A percentile compares a stretch with the other conserved stretches of the same genome.
These are phyloP conservation scores for Heterobasidion occidentale DNA, from an alignment of 1,284 basidiomycete genomes.

Conservation along the genomic window DNA sequence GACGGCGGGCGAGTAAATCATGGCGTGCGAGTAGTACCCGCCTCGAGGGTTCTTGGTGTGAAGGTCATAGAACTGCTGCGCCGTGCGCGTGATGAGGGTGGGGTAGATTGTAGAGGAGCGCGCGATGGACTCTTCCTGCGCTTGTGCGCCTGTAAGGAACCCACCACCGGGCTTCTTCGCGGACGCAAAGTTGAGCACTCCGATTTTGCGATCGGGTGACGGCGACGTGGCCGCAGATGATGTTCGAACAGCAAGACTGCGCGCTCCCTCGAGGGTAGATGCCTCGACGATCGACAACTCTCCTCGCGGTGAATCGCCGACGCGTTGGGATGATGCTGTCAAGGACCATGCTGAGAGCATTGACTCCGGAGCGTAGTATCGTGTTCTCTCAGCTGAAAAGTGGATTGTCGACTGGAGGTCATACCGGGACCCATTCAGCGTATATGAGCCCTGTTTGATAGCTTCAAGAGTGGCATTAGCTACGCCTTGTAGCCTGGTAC, in stretches of 20 bases:
- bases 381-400: conserved; percentile 29
- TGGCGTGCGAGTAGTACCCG: conserved; percentile 59
- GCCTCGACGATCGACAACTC: conserved; percentile 39
- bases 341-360: conserved; percentile 29
- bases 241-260: conserved; percentile 8
- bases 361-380: conserved; percentile 32
- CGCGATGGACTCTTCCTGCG: conserved; percentile 73
- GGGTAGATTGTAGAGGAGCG: conserved; percentile 55
- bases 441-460: conserved; percentile 22
- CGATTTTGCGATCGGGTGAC: conserved; percentile 29
- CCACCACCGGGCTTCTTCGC: conserved; percentile 65
- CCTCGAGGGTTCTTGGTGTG: conserved; percentile 37
- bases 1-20: conserved; percentile 58
- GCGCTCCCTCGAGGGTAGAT: conserved; percentile 46
- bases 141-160: conserved; percentile 54
- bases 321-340: neutral
- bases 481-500: conserved; percentile 9
- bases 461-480: conserved; percentile 24
- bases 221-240: conserved; percentile 6
- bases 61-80: conserved; percentile 47
- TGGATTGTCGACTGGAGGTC: conserved; percentile 24
- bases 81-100: conserved; percentile 44
- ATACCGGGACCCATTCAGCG: conserved; percentile 14
- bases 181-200: conserved; percentile 63
- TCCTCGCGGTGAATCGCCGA: neutral